Evolutionary conservation across 179 eudicot species (phyloP).

Genomic region (Nepenthes alata): DNA sequence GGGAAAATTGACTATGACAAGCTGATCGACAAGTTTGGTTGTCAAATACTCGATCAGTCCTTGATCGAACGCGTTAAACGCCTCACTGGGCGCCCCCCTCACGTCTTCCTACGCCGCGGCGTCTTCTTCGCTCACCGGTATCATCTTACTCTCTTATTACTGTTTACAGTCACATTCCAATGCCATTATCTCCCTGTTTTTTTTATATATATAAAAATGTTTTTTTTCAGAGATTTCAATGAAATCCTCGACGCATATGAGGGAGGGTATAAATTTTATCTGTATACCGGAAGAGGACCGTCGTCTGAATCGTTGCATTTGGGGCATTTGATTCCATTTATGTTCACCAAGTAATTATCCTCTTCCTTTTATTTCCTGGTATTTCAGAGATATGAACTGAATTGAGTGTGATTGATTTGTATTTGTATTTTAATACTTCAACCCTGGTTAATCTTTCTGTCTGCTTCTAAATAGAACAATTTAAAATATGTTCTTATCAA

Average conservation of each 20-base stretch:
- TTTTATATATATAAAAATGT: neutral
- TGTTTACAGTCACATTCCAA: too few species aligned
- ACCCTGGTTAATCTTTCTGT: too few species aligned
- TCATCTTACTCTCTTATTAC: neutral
- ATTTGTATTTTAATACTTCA: too few species aligned
- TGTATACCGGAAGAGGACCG: slow-evolving; percentile 91
- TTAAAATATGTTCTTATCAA: too few species aligned
- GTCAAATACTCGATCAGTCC: slow-evolving; percentile 49
- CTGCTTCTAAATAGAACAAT: too few species aligned
- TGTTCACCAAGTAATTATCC: slow-evolving; percentile 76
- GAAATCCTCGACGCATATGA: slow-evolving; percentile 77
- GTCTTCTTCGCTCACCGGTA: slow-evolving; percentile 90
- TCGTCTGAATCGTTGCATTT: slow-evolving; percentile 90
- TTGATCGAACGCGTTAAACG: slow-evolving; percentile 45
- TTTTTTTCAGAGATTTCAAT: slow-evolving; percentile 41
- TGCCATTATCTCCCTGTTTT: neutral
- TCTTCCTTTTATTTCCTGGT: neutral
- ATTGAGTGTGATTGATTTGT: too few species aligned
- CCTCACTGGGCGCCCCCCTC: slow-evolving; percentile 57
- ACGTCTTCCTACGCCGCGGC: slow-evolving; percentile 79
- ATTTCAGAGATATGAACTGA: too few species aligned
- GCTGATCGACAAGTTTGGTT: slow-evolving; percentile 70
- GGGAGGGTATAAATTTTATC: slow-evolving; percentile 70
- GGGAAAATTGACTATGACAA: slow-evolving; percentile 85
- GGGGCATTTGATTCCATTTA: slow-evolving; percentile 87